Evolutionary conservation across 140 eudicot genomes (phyloP).

Genomic region (Bidens hawaiensis): DNA sequence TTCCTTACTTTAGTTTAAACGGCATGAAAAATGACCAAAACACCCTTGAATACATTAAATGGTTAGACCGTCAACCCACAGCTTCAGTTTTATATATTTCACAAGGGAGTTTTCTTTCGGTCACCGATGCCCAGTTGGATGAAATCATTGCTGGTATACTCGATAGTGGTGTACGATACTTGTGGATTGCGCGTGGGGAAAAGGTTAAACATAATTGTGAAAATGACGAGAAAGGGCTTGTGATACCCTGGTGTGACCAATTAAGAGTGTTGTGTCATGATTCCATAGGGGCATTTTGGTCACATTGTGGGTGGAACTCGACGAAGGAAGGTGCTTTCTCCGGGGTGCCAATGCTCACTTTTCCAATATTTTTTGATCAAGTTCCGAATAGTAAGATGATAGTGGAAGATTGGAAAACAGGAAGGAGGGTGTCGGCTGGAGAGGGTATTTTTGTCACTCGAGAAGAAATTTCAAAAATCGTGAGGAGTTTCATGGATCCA

Average conservation of each 20-base stretch:
- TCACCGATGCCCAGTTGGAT: constrained; percentile 56
- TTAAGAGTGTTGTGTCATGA: constrained; percentile 61
- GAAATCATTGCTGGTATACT: constrained; percentile 55
- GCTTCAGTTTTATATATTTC: constrained; percentile 67
- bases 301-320: constrained; percentile 97
- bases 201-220: constrained; percentile 1
- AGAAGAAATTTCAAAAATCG: constrained; percentile 35
- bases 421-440: constrained; percentile 37
- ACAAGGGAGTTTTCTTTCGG: constrained; percentile 80
- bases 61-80: constrained; percentile 56
- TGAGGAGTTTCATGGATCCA: constrained; percentile 49
- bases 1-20: constrained; percentile 40
- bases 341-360: constrained; percentile 69
- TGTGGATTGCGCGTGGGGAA: constrained; percentile 63
- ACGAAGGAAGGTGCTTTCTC: constrained; percentile 55
- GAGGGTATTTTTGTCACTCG: constrained; percentile 36
- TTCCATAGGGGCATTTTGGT: constrained; percentile 72
- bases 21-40: constrained; percentile 20
- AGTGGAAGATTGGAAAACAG: constrained; percentile 75
- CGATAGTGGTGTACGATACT: constrained; percentile 53
- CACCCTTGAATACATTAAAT: constrained; percentile 37
- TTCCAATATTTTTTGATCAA: constrained; percentile 63
- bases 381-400: constrained; percentile 47
- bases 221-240: constrained; percentile 40
- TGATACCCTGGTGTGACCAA: constrained; percentile 86